phyloP scores from a whole-genome alignment of 176 grass and related monocot genomes.

The Leersia perrieri region DNA sequence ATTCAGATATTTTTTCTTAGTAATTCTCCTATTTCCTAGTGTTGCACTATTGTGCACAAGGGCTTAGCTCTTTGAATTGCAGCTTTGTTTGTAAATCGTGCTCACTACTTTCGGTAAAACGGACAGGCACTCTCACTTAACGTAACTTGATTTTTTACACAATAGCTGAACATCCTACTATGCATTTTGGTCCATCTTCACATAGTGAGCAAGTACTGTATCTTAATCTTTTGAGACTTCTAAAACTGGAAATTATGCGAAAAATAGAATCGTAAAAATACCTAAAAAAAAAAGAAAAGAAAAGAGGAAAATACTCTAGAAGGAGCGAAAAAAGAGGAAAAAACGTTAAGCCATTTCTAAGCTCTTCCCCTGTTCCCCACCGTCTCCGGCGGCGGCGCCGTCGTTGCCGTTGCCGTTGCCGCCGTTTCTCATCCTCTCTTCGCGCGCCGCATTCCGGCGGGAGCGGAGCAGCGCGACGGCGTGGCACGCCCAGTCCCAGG shows the following conservation, averaged over 20 bases:
- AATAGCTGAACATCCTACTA: neutral
- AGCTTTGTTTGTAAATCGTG: too few species aligned
- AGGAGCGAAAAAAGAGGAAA: neutral
- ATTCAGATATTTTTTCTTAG: too few species aligned
- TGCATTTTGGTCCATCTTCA: neutral
- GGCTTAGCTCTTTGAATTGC: too few species aligned
- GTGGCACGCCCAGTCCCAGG: slow-evolving; percentile 50
- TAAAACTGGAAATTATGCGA: neutral
- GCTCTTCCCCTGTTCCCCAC: slow-evolving; percentile 25
- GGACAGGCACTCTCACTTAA: neutral
- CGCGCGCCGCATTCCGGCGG: slow-evolving; percentile 11
- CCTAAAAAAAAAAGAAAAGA: neutral
- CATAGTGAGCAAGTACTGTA: neutral
- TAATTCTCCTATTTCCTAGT: too few species aligned
- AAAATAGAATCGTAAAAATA: neutral
- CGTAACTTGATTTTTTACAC: neutral
- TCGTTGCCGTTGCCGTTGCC: too few species aligned
- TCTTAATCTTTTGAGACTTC: neutral
- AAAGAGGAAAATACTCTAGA: too few species aligned
- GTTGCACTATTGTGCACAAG: too few species aligned
- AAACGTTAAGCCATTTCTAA: slow-evolving; percentile 37
- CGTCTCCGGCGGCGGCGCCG: neutral
- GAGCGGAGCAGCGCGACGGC: slow-evolving; percentile 1
- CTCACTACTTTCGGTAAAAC: neutral
- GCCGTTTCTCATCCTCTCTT: neutral